Base-by-base conservation (phyloP, 306 rosid genomes). In the Vigna angularis region DNA sequence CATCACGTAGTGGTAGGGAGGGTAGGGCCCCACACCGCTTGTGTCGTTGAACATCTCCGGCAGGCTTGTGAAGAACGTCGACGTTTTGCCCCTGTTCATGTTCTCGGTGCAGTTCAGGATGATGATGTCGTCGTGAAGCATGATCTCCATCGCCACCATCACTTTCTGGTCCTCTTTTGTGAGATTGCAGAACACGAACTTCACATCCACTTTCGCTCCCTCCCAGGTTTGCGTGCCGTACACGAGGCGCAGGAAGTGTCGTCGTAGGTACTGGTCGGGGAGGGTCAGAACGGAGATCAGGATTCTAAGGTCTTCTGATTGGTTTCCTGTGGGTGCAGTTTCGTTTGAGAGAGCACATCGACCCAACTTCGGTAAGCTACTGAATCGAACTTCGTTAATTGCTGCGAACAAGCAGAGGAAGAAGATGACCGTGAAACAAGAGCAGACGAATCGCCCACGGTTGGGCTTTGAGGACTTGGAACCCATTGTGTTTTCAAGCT, bases 11-110 rank as follows among this genome's bases (percentile, higher is more conserved):
- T 95, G 93, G 71, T 92, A 95, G 0, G 98, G 98, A 20, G 97
- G 98, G 79, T 82, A 24, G 0, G 83, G 76, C 1, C 50, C 50
- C 50, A 45, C 50, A 4, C 34, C 74, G 2, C 73, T 13, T 12
- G 84, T 74, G 51, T 85, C 88, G 49, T 87, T 86, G 82, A 91
- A 80, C 5, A 95, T 84, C 42, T 87, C 93, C 0, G 98, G 98
- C 36, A 93, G 63, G 69, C 89, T 89, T 10, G 90, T 87, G 86
- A 93, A 95, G 88, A 85, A 92, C 4, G 96, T 83, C 16, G 89
- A 85, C 16, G 99, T 95, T 72, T 95, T 95, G 1, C 99, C 99
- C 13, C 88, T 88, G 90, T 95, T 91, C 99, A 95, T 95, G 72
- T 95, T 95, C 57, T 95, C 99, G 0, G 86, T 80, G 89, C 99